These are phyloP conservation scores for Blechomonas ayalai DNA, from an alignment of 208 protist species.

Conservation along the genomic window DNA sequence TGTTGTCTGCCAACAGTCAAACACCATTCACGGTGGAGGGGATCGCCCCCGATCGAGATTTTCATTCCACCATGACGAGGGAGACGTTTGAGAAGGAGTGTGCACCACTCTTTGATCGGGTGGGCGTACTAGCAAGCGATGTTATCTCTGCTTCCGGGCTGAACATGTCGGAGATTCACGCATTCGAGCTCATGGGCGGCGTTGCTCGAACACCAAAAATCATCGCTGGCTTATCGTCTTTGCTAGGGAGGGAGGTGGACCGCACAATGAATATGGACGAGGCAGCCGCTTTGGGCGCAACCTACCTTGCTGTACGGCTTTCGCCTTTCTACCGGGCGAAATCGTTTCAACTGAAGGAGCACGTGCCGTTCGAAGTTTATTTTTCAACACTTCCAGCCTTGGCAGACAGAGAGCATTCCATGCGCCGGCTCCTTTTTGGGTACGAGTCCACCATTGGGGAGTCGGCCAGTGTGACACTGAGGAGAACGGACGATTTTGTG, in stretches of 20 bases:
- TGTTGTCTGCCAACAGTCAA: constrained; percentile 86
- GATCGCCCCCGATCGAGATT: constrained; percentile 79
- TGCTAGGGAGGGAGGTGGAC: constrained; percentile 53
- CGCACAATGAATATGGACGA: constrained; percentile 90
- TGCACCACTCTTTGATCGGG: constrained; percentile 57
- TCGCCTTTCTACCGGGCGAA: constrained; percentile 71
- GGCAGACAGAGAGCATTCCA: constrained; percentile 9
- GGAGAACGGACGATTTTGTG: constrained; percentile 69
- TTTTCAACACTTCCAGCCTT: constrained; percentile 37
- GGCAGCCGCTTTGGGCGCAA: constrained; percentile 78
- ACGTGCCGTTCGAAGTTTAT: constrained; percentile 35
- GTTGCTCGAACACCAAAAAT: constrained; percentile 78
- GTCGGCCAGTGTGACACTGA: constrained; percentile 54
- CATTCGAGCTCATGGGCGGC: constrained; percentile 90
- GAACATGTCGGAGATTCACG: constrained; percentile 29
- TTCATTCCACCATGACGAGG: constrained; percentile 58
- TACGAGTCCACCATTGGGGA: constrained; percentile 28
- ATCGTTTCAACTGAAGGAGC: constrained; percentile 60
- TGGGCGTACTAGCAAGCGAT: constrained; percentile 36
- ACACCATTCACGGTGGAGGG: constrained; percentile 87
- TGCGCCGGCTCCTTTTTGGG: constrained; percentile 15
- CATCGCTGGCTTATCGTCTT: constrained; percentile 50
- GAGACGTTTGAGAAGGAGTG: constrained; percentile 85
- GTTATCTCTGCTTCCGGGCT: constrained; percentile 39
- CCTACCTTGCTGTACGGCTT: constrained; percentile 75